These are phyloP conservation scores for Dysphania ambrosioides DNA, from an alignment of 148 eudicot species.

Conservation along the genomic window DNA sequence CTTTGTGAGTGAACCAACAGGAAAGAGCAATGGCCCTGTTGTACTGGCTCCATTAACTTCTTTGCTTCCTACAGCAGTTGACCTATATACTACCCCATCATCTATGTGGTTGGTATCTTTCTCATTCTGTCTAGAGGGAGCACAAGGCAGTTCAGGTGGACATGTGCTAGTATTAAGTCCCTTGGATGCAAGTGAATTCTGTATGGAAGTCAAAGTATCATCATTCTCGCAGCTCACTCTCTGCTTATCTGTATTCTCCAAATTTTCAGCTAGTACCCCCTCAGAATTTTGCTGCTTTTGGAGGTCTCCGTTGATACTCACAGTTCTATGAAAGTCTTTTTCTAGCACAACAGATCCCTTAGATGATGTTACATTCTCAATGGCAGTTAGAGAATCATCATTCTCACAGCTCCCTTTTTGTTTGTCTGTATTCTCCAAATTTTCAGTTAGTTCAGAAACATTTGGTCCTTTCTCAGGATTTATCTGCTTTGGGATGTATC, in stretches of 20 bases:
- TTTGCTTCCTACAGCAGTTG: constrained; percentile 6
- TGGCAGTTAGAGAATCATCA: too few relatives aligned
- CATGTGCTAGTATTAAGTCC: constrained; percentile 8
- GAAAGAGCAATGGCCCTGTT: constrained; percentile 11
- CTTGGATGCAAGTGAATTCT: neutral
- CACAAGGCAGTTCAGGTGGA: neutral
- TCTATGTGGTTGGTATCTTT: neutral
- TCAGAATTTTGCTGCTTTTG: too few relatives aligned
- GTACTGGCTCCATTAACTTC: neutral
- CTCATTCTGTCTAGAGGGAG: neutral
- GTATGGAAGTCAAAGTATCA: neutral
- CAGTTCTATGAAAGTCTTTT: too few relatives aligned
- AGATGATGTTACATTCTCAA: too few relatives aligned
- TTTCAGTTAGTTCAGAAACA: too few relatives aligned
- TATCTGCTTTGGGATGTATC: too few relatives aligned
- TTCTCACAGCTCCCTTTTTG: too few relatives aligned
- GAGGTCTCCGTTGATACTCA: too few relatives aligned
- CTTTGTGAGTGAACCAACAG: neutral
- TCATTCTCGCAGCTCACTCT: constrained; percentile 7
- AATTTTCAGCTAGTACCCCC: neutral
- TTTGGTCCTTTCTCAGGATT: too few relatives aligned
- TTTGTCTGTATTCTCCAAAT: too few relatives aligned
- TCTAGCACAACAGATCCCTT: too few relatives aligned
- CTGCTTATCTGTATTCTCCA: constrained; percentile 9
- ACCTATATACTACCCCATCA: constrained; percentile 3